Base-by-base conservation (phyloP, 1,284 basidiomycete species). In the Ustilago shanxiensis region DNA sequence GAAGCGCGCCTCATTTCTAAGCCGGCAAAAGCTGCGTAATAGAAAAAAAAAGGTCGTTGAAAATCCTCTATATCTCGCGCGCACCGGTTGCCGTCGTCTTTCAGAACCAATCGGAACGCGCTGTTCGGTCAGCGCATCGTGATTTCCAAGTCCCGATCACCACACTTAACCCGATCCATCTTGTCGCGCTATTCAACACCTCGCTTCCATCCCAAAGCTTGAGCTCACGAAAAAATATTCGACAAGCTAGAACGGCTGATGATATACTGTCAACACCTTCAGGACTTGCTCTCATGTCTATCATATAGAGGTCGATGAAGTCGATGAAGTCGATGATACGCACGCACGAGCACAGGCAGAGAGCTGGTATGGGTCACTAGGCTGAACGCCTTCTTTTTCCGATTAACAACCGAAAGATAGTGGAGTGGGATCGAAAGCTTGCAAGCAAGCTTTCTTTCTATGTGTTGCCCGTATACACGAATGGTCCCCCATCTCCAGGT, bases 391-490 rank as follows among this genome's bases (percentile, higher is more conserved):
- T 60, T 51, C n/a, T 64, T 66, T 67, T 60, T 66, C n/a, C 37
- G 55, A 54, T 56, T 55, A 60, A 49, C 39, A 49, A 51, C 9
- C 22, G 29, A 26, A 44, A 58, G 31, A 47, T 49, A 50, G 51
- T 45, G 49, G 47, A 62, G 49, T 13, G 31, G 29, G 22, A 8
- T 28, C 31, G n/a, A 33, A 66, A 53, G 57, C 56, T 66, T 49
- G 56, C 56, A 56, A 57, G 59, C 33, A 56, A 57, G 66, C 59
- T 16, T 53, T 58, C 29, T 6, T 26, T 39, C 52, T 60, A 33
- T 28, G 24, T 29, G 57, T 33, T 26, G 72, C 67, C 59, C 73
- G 73, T 76, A 52, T 76, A 76, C 73, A 66, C 68, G 73, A 76
- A 76, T 76, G 73, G 73, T 68, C 73, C 52, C 65, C 69, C 59